Evolutionary conservation across 177 flowering plant genomes (phyloP).

Genomic region (Telopea speciosissima): DNA sequence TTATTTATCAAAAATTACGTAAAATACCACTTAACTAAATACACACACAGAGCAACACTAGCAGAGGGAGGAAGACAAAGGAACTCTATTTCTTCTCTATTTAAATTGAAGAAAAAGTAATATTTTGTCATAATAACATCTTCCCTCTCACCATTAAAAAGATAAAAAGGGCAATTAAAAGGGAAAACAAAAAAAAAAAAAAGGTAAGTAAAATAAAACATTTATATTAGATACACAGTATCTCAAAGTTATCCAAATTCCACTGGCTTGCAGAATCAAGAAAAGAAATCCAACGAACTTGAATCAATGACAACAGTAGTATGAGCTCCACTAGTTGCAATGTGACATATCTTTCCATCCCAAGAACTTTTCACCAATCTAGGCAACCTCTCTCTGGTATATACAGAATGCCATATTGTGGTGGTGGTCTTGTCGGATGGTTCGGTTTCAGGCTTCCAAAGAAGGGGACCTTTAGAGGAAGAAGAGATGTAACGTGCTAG

Average conservation of each 20-base stretch:
- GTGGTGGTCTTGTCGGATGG: constrained; percentile 6
- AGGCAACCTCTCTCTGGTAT: constrained; percentile 68
- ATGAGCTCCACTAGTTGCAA: constrained; percentile 87
- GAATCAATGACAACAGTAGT: constrained; percentile 78
- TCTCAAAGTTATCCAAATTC: not conserved
- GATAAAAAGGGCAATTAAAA: too few species aligned
- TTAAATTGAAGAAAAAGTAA: too few species aligned
- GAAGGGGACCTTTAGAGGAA: constrained; percentile 16
- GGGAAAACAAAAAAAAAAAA: too few species aligned
- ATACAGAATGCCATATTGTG: constrained; percentile 75
- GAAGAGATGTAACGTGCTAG: constrained; percentile 18
- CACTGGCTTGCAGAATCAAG: not conserved
- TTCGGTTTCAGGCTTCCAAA: constrained; percentile 17
- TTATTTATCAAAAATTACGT: too few species aligned
- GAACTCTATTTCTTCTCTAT: too few species aligned
- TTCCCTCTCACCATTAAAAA: too few species aligned
- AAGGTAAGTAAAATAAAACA: too few species aligned
- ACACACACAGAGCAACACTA: too few species aligned
- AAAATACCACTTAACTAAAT: too few species aligned
- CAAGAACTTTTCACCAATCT: constrained; percentile 67
- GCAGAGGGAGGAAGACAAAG: too few species aligned
- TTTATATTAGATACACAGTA: too few species aligned
- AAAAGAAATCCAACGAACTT: constrained; percentile 34
- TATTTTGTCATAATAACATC: too few species aligned
- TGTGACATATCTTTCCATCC: constrained; percentile 51